Conservation (phyloP, 495 filamentous ascomycete species). For the Penicillium atrosanguineum region DNA sequence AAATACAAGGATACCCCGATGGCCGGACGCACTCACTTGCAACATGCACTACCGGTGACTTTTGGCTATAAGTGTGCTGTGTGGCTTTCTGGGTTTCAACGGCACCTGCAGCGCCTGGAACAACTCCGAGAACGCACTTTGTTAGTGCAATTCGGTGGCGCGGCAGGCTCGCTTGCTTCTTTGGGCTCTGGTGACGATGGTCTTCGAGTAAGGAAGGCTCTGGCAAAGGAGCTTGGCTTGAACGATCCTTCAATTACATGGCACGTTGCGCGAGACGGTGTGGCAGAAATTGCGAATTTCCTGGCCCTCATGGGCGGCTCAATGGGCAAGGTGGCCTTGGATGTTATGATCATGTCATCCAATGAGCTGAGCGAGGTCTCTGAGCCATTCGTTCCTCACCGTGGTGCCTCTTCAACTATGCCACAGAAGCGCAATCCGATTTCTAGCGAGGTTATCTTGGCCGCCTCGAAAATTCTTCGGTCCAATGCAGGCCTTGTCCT, state of each 20-base stretch:
- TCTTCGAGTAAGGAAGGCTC: constrained; percentile 39
- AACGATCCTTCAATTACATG: constrained; percentile 45
- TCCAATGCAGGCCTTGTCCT: constrained; percentile 49
- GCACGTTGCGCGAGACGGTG: constrained; percentile 46
- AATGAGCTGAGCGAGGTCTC: constrained; percentile 54
- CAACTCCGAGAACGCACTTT: constrained; percentile 37
- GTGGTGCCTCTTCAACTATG: constrained; percentile 54
- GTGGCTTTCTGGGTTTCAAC: constrained; percentile 42
- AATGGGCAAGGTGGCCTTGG: constrained; percentile 51
- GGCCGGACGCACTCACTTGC: constrained; percentile 52
- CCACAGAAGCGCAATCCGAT: constrained; percentile 57
- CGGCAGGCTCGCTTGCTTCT: constrained; percentile 47
- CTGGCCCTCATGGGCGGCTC: constrained; percentile 49
- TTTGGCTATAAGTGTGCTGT: constrained; percentile 51
- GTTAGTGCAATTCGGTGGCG: constrained; percentile 48
- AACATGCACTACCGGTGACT: constrained; percentile 49
- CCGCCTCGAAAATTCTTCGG: constrained; percentile 48
- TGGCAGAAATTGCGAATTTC: constrained; percentile 50
- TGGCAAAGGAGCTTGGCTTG: constrained; percentile 37
- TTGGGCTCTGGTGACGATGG: constrained; percentile 32
- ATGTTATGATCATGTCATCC: constrained; percentile 55
- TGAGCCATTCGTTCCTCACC: constrained; percentile 53
- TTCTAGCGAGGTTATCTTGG: constrained; percentile 50
- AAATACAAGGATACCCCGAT: constrained; percentile 49
- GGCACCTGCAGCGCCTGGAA: constrained; percentile 38